Percentiles rank a stretch among this genome's conserved stretches.
These are phyloP conservation scores for Carex cristatella DNA, from an alignment of 176 grass and related monocot genomes.

Conservation along the genomic window DNA sequence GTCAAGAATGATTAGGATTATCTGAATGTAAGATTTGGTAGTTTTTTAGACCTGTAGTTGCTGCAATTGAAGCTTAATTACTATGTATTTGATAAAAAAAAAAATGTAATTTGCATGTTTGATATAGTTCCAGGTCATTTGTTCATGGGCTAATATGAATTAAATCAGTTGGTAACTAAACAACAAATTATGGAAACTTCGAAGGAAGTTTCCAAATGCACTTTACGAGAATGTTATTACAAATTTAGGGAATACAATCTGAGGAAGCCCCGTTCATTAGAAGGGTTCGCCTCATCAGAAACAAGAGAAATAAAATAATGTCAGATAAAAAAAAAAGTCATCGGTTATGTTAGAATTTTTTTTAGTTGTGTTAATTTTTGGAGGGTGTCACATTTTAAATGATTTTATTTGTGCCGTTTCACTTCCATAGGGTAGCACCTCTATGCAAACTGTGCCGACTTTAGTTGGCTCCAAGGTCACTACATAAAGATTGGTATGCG, in stretches of 20 bases:
- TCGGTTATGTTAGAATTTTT: too few relatives aligned
- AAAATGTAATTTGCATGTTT: not conserved
- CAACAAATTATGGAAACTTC: not conserved
- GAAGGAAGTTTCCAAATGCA: not conserved
- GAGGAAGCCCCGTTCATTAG: not conserved
- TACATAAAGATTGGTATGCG: slow-evolving; percentile 70
- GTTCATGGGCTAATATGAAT: not conserved
- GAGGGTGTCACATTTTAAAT: not conserved
- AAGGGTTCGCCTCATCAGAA: not conserved
- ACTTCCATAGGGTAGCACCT: not conserved
- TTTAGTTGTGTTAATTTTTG: not conserved
- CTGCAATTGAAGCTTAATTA: not conserved
- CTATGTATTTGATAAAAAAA: not conserved
- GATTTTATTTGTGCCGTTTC: not conserved
- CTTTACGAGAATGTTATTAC: not conserved
- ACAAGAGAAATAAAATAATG: not conserved
- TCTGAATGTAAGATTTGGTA: not conserved
- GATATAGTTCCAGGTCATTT: not conserved
- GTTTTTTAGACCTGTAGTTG: not conserved
- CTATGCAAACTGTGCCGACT: not conserved
- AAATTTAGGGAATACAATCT: not conserved
- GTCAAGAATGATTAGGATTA: not conserved
- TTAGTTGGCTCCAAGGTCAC: slow-evolving; percentile 39
- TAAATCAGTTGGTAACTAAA: not conserved
- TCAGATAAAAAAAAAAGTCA: not conserved